phyloP scores from a whole-genome alignment of 169 alveolate genomes.

The Miamiensis avidus region DNA sequence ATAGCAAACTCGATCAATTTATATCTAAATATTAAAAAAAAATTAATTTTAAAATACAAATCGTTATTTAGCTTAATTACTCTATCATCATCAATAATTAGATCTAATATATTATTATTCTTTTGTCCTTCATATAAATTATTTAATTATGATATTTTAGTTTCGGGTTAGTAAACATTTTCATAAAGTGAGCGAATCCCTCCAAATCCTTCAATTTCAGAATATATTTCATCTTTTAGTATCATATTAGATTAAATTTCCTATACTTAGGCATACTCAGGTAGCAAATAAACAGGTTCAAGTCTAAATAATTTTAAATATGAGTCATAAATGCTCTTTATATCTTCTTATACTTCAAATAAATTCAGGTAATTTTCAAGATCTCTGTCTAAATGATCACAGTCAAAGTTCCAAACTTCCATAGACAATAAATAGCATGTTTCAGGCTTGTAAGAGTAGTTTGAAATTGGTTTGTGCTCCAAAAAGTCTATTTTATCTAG shows the following conservation, averaged over 20 bases:
- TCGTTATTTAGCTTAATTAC: neutral
- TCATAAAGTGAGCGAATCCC: neutral
- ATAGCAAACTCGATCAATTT: constrained; percentile 2
- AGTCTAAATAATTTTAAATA: constrained; percentile 7
- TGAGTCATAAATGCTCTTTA: neutral
- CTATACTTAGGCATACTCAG: neutral
- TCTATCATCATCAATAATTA: neutral
- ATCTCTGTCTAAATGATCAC: too few relatives aligned
- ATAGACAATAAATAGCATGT: too few relatives aligned
- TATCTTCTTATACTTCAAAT: too few relatives aligned
- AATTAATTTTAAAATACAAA: neutral
- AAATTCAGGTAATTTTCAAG: too few relatives aligned
- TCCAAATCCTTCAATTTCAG: neutral
- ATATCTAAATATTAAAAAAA: neutral
- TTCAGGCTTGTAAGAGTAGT: too few relatives aligned
- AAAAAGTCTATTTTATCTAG: too few relatives aligned
- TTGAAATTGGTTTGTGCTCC: too few relatives aligned
- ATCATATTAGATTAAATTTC: neutral
- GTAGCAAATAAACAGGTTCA: neutral
- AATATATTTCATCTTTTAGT: neutral
- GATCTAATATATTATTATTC: neutral
- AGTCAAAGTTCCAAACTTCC: too few relatives aligned
- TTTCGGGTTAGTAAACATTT: neutral
- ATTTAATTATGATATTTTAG: neutral
- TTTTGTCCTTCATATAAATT: neutral